Percentiles rank a stretch among this genome's conserved stretches.
Evolutionary conservation across 108 stramenopile species (phyloP).

Genomic region (Nannochloropsis salina): DNA sequence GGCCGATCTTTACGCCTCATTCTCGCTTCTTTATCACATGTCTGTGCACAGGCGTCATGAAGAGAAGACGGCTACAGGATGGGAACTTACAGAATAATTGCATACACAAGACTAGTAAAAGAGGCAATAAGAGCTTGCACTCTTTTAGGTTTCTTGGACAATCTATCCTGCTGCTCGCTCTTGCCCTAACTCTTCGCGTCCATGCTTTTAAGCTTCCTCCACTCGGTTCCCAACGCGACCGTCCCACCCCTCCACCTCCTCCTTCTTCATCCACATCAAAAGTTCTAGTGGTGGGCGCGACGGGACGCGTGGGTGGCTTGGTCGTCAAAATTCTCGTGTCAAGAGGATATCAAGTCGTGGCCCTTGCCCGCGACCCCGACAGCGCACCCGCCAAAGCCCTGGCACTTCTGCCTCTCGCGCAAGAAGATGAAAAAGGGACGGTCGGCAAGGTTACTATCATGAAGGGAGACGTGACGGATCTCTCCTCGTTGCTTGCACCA

Average conservation of each 20-base stretch:
- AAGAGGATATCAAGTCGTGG: slow-evolving; percentile 2
- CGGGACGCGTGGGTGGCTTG: slow-evolving; percentile 11
- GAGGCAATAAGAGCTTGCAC: no score
- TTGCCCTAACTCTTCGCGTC: background rate
- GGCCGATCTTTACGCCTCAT: no score
- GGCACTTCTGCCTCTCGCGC: background rate
- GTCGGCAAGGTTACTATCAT: background rate
- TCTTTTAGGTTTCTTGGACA: no score
- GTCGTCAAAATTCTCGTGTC: background rate
- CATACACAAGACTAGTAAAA: no score
- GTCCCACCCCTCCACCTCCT: background rate
- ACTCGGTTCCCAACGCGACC: background rate
- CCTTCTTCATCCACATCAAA: background rate
- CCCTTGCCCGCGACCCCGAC: slow-evolving; percentile 15
- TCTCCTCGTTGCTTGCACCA: background rate
- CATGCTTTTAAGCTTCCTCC: background rate
- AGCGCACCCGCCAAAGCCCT: background rate
- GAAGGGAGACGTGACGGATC: background rate
- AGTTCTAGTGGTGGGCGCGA: slow-evolving; percentile 26
- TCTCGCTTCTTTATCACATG: no score
- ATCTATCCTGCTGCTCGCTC: background rate
- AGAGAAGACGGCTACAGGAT: no score
- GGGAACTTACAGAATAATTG: no score
- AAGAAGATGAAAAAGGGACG: background rate
- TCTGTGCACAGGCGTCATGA: no score